These are phyloP conservation scores for Jacaranda copaia DNA, from an alignment of 257 asterid genomes.

Conservation along the genomic window DNA sequence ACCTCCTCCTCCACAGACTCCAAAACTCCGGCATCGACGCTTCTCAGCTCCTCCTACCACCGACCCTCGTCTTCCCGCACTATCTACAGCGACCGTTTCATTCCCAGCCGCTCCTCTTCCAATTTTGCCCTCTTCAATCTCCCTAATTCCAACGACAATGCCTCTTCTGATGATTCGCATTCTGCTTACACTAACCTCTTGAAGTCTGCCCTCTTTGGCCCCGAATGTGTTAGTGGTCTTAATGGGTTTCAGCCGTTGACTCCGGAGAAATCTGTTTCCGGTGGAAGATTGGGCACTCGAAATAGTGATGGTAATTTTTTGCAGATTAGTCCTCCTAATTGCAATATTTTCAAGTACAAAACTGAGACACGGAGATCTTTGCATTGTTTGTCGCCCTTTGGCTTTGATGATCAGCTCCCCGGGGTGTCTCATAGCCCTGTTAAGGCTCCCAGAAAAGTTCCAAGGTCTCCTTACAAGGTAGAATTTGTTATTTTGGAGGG, in stretches of 20 bases:
- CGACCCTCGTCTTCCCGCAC: slow-evolving; percentile 77
- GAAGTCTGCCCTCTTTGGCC: slow-evolving; percentile 75
- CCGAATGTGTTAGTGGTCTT: slow-evolving; percentile 54
- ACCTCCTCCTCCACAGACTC: slow-evolving; percentile 41
- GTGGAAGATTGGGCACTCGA: slow-evolving; percentile 41
- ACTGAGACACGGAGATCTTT: slow-evolving; percentile 72
- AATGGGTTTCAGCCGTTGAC: slow-evolving; percentile 64
- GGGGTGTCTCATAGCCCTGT: slow-evolving; percentile 83
- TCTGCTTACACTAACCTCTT: slow-evolving; percentile 73
- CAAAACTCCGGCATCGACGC: slow-evolving; percentile 51
- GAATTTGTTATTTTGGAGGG: slow-evolving; percentile 6
- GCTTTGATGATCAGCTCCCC: slow-evolving; percentile 77
- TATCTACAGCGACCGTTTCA: slow-evolving; percentile 87
- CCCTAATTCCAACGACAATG: slow-evolving; percentile 46
- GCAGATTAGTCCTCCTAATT: slow-evolving; percentile 62
- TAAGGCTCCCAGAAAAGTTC: slow-evolving; percentile 82
- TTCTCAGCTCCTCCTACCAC: slow-evolving; percentile 50
- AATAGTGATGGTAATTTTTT: slow-evolving; percentile 35
- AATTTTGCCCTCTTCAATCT: slow-evolving; percentile 86
- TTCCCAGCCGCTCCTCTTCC: slow-evolving; percentile 85
- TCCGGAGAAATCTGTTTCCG: slow-evolving; percentile 59
- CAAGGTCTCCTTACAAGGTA: slow-evolving; percentile 90
- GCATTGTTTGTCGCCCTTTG: slow-evolving; percentile 78
- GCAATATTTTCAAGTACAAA: slow-evolving; percentile 83
- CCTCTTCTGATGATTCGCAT: slow-evolving; percentile 62